Conservation (phyloP, 2,329 filamentous ascomycete genomes). For the Aspergillus chevalieri region DNA sequence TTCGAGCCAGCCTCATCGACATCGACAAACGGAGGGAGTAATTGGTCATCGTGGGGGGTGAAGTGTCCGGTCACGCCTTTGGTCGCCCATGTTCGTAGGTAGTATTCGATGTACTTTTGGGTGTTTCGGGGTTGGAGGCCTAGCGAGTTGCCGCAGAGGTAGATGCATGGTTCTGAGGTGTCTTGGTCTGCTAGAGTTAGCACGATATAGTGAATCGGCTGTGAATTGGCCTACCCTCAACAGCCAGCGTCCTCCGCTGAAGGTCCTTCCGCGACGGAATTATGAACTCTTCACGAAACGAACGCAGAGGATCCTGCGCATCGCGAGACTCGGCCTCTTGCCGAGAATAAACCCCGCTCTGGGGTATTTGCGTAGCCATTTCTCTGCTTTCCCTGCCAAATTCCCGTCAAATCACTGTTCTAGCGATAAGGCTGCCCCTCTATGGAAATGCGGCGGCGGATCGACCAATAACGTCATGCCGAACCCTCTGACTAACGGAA, state of each 20-base stretch:
- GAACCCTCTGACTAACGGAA: conserved; percentile 24
- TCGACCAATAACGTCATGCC: conserved; percentile 24
- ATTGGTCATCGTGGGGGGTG: conserved; percentile 58
- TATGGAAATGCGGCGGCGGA: neutral
- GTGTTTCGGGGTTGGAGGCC: conserved; percentile 72
- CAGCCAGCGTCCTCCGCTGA: conserved; percentile 53
- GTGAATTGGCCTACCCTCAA: conserved; percentile 19
- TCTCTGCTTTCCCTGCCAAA: no score
- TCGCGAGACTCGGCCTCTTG: conserved; percentile 50
- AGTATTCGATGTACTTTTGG: conserved; percentile 59
- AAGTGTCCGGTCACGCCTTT: conserved; percentile 85
- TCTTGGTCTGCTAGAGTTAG: conserved; percentile 16
- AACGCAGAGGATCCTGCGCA: conserved; percentile 52
- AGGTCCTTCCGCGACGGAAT: conserved; percentile 70
- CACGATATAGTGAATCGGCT: neutral
- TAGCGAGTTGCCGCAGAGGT: conserved; percentile 85
- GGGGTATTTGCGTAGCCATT: neutral
- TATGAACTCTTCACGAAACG: conserved; percentile 65
- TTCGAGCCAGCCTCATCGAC: conserved; percentile 68
- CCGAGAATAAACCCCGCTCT: conserved; percentile 5
- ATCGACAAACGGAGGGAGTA: conserved; percentile 67
- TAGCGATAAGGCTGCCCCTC: conserved; percentile 2
- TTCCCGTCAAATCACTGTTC: no score
- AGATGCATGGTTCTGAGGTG: conserved; percentile 53
- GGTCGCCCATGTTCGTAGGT: conserved; percentile 76